These are phyloP conservation scores for Colletotrichum sp. DNA, from an alignment of 2,329 filamentous ascomycete genomes.

Conservation along the genomic window DNA sequence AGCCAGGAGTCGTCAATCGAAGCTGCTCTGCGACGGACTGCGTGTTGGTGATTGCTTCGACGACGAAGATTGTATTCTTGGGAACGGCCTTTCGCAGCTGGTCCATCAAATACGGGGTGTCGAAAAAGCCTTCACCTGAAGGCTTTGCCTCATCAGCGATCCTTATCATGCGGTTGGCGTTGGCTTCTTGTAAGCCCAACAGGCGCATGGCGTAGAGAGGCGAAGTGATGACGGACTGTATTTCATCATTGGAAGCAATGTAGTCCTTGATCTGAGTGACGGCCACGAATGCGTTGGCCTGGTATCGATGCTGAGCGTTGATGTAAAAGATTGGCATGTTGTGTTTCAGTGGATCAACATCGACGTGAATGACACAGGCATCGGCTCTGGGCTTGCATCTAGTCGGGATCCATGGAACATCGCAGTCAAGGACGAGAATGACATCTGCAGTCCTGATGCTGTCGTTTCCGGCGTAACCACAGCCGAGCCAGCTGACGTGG, in stretches of 20 bases:
- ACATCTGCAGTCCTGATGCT: slow-evolving; percentile 78
- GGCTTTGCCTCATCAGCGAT: slow-evolving; percentile 45
- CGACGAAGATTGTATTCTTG: not conserved
- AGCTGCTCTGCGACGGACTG: slow-evolving; percentile 71
- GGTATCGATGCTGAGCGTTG: slow-evolving; percentile 66
- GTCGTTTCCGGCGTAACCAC: slow-evolving; percentile 76
- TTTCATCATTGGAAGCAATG: slow-evolving; percentile 41
- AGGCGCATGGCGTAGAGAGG: no score
- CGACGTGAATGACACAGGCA: slow-evolving; percentile 56
- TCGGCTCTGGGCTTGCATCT: slow-evolving; percentile 56
- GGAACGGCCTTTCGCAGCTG: not conserved
- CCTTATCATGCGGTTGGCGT: no score
- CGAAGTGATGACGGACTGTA: slow-evolving; percentile 21
- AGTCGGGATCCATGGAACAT: slow-evolving; percentile 91
- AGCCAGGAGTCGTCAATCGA: slow-evolving; percentile 58
- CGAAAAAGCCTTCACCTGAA: slow-evolving; percentile 59
- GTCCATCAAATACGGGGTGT: not conserved
- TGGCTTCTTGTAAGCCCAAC: no score
- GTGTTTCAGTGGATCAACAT: slow-evolving; percentile 70
- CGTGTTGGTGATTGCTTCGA: slow-evolving; percentile 75
- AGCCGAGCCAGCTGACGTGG: slow-evolving; percentile 70
- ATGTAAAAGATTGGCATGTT: slow-evolving; percentile 79
- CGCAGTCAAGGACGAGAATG: slow-evolving; percentile 85
- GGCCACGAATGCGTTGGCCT: slow-evolving; percentile 67
- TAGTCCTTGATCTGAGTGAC: slow-evolving; percentile 72